A percentile compares a stretch with the other conserved stretches of the same genome.
Evolutionary conservation across 371 early-diverging fungal species (phyloP).

Genomic region (Lichtheimia ramosa): DNA sequence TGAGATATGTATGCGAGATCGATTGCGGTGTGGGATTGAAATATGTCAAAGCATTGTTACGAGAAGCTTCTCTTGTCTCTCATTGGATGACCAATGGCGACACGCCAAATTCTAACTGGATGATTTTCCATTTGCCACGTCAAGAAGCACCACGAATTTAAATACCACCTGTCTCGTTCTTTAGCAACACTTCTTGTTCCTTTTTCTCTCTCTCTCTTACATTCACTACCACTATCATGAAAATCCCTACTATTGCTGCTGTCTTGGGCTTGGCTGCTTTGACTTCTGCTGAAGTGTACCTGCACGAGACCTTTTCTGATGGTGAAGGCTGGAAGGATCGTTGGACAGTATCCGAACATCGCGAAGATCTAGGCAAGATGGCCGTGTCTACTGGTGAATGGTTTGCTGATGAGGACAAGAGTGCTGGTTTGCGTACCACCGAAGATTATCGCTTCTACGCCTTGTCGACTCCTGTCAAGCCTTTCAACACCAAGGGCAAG

Average conservation of each 20-base stretch:
- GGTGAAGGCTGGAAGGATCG: constrained; percentile 63
- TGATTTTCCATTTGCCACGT: constrained; percentile 12
- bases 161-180: not conserved
- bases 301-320: constrained; percentile 85
- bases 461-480: constrained; percentile 71
- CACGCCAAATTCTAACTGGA: not conserved
- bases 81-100: not conserved
- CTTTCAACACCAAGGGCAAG: constrained; percentile 76
- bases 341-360: constrained; percentile 75
- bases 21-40: too few relatives aligned
- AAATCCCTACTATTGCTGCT: constrained; percentile 56
- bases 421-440: constrained; percentile 75
- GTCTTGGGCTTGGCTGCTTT: constrained; percentile 66
- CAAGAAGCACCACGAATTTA: not conserved
- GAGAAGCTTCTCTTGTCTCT: too few relatives aligned
- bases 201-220: not conserved
- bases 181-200: not conserved
- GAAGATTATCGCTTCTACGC: constrained; percentile 90
- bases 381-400: constrained; percentile 77
- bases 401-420: constrained; percentile 71
- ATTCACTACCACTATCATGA: constrained; percentile 36
- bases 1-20: too few relatives aligned
- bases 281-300: constrained; percentile 76
- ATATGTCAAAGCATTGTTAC: too few relatives aligned
- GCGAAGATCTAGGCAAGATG: constrained; percentile 76